Evolutionary conservation across 23 red algal species (phyloP), one percentile per base, ranked within the genome.

Genomic region (Gracilaria caudata): DNA sequence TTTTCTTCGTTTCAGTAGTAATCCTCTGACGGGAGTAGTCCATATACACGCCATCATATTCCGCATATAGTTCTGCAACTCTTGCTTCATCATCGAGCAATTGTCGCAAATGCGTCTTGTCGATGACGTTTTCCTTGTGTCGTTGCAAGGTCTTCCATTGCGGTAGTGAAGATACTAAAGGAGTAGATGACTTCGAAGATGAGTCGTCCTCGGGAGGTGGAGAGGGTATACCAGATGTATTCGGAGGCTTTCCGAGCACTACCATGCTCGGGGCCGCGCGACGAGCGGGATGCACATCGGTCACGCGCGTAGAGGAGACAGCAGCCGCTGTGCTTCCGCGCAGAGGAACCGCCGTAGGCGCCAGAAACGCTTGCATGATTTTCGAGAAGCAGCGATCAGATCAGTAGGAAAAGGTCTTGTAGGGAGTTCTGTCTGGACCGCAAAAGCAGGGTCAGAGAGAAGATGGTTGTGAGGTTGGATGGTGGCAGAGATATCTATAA

Each of bases 11-110:
- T 73, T 98, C 88, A 63, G 26, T 35, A 57, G 89, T 90, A 28
- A 94, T 73, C 32, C 86, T 79, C 47, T 98, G 96, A 58, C 96
- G 86, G 4, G 96, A 98, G 36, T 91, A 95, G 80, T 98, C 96
- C 33, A 98, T 80, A 43, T 58, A 77, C 25, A 98, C 38, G 68
- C 96, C 96, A 64, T 95, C 89, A 74, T 91, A 87, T 54, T 93
- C 85, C 9, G 92, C 76, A 61, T 56, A 33, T 35, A 94, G 76
- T 30, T 81, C n/a, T 25, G 43, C 41, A 44, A 86, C 77, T 55
- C 95, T 90, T 17, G 59, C 45, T 0, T 86, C 74, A 51, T 98
- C 95, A 9, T 84, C 41, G 38, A 93, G 43, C 36, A 93, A 73
- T 21, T 93, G 79, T 39, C 90, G 90, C 17, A 93, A 73, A 66